Evolutionary conservation across 108 stramenopile genomes (phyloP), one percentile per base, ranked within the genome.

Genomic region (Nitzschia sp.): DNA sequence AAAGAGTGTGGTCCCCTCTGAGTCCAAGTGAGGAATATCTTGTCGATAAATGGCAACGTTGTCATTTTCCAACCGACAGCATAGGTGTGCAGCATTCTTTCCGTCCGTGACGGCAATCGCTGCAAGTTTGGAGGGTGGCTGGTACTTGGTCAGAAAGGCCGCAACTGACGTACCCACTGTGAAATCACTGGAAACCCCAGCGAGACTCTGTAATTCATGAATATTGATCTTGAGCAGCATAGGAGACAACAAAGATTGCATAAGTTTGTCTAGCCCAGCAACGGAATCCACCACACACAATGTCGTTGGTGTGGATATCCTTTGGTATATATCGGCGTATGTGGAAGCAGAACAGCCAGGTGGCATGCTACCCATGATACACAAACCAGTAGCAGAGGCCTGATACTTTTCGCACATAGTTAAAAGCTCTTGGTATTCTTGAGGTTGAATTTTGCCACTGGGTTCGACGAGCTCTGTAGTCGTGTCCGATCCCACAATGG

Each of bases 401-500:
- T n/a, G 55, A 44, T 11, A 43, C 38, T 37, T 57, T 52, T 17
- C 53, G 57, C 0, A 88, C 37, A 19, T 71, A 83, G 10, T 14
- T 37, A 14, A 70, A 26, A 94, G 64, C 8, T 70, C 58, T 39
- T 73, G 34, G 53, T 85, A 68, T 66, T 94, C 93, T 0, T 75
- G 54, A 2, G 46, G 48, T 40, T 66, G 58, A 25, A 94, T 81
- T 6, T 42, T 55, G 0, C 89, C 90, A 53, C 83, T 84, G 2
- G 88, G 89, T 71, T 94, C 93, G 1, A 94, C 90, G 38, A 94
- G 63, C 72, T 94, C 93, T 5, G 93, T 94, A 2, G 90, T 87
- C n/a, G 43, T 57, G 41, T 81, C 74, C 5, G 72, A 46, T 2
- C 74, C 86, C 11, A 94, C 85, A 63, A 94, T 88, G 46, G 86